Conservation (phyloP, 345 rosid genomes). For the Rhodomyrtus tomentosa region DNA sequence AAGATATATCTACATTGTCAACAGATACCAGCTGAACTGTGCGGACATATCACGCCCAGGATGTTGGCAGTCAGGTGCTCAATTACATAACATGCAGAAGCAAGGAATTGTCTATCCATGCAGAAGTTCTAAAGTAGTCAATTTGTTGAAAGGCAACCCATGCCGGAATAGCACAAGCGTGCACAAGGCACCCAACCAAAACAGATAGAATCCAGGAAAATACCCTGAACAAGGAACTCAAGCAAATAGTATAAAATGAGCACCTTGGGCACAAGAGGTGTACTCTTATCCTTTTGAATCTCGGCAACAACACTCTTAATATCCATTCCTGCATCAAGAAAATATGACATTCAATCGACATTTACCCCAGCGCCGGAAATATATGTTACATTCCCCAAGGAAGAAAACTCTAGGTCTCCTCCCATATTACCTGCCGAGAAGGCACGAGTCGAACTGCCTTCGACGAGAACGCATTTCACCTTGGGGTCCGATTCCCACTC, state of each 20-base stretch:
- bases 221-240: not conserved
- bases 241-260: not conserved
- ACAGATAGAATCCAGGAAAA: not conserved
- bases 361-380: not conserved
- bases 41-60: not conserved
- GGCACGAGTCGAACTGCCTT: slow-evolving; percentile 73
- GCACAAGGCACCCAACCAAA: not conserved
- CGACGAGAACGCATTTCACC: slow-evolving; percentile 71
- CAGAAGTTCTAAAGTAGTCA: not conserved
- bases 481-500: slow-evolving; percentile 77
- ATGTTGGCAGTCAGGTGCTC: not conserved
- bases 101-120: not conserved
- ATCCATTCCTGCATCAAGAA: slow-evolving; percentile 24
- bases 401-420: not conserved
- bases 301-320: slow-evolving; percentile 34
- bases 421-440: slow-evolving; percentile 66
- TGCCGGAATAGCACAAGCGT: not conserved
- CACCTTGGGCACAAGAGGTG: slow-evolving; percentile 80
- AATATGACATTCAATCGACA: slow-evolving; percentile 20
- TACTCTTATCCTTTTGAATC: slow-evolving; percentile 38
- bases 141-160: not conserved
- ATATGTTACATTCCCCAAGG: not conserved
- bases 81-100: not conserved
- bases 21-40: not conserved
- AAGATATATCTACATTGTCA: not conserved